Base-by-base conservation (phyloP, 257 asterid genomes). In the Solanum ahanhuiri region DNA sequence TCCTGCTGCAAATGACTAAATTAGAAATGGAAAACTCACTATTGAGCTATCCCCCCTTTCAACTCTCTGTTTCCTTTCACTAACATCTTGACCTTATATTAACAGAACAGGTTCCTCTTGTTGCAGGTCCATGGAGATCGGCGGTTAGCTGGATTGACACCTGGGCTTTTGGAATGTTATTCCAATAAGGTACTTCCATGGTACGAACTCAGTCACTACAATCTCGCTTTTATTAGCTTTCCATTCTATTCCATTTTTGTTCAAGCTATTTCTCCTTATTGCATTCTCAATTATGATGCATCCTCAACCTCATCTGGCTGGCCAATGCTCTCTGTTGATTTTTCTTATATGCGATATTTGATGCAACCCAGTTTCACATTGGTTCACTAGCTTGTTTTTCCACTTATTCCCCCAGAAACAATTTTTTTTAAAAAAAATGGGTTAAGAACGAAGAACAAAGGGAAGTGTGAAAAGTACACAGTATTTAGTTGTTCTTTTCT, bases 121-220 rank as follows among this genome's bases (percentile, higher is more conserved):
- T 77, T 89, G 84, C 96, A 96, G 99, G 94, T 89, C 73, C 75
- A 88, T 84, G 90, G 93, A 89, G 90, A 93, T 93, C 86, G 81
- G 48, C 88, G 81, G 82, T 89, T 94, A 83, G 91, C 79, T 82
- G 88, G 89, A 85, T 82, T 84, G 88, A 89, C 91, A 87, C 79
- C 91, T 90, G 82, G 91, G 89, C 96, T 97, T 91, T 93, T 95
- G 91, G 97, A 95, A 87, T 91, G 92, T 87, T 97, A 93, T 89
- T 90, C 94, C 69, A 71, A 86, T 63, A 93, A 90, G 92, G 91
- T 97, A 88, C 92, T 97, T 91, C 98, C 98, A 70, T 93, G 98
- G 99, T 95, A 90, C 89, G 94, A 76, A 45, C 43, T 5, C 84
- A 51, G 57, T 81, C 69, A 28, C 58, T 81, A 28, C 23, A 45